Evolutionary conservation across 208 protist species (phyloP).

Genomic region (Strigomonas culicis): DNA sequence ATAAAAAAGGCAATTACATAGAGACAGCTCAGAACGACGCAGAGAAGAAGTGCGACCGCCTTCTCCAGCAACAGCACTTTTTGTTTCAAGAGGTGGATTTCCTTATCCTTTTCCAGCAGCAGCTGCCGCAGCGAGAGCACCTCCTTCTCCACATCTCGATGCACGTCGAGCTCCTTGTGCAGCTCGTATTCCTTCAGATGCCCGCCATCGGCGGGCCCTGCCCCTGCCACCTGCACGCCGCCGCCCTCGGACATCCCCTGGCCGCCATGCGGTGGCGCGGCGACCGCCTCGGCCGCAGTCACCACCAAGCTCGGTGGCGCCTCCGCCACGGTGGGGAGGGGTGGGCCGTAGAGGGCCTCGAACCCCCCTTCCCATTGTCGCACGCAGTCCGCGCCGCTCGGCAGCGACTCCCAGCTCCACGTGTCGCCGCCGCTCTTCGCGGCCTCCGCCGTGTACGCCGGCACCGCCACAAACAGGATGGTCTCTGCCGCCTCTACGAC

Average conservation of each 20-base stretch:
- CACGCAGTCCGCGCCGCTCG: background rate
- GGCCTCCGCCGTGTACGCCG: background rate
- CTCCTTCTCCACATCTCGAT: conserved; percentile 33
- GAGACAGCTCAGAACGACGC: conserved; percentile 35
- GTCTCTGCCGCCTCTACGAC: background rate
- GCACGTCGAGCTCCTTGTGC: conserved; percentile 4
- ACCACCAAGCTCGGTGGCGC: too few species aligned
- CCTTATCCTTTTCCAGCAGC: conserved; percentile 43
- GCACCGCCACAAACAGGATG: background rate
- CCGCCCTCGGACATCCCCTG: too few species aligned
- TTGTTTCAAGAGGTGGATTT: conserved; percentile 59
- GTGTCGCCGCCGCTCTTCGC: background rate
- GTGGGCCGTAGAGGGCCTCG: background rate
- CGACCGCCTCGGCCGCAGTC: too few species aligned
- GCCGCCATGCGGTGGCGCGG: too few species aligned
- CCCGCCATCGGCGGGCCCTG: background rate
- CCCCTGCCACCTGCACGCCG: too few species aligned
- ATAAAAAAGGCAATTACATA: conserved; percentile 47
- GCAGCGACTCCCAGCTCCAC: background rate
- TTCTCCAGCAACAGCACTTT: conserved; percentile 63
- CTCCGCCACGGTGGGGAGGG: too few species aligned
- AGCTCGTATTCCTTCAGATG: background rate
- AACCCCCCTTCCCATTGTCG: background rate
- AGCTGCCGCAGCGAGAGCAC: conserved; percentile 21
- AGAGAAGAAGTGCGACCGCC: conserved; percentile 48